These are phyloP conservation scores for Eucalyptus dawsonii DNA, from an alignment of 345 rosid species.

Conservation along the genomic window DNA sequence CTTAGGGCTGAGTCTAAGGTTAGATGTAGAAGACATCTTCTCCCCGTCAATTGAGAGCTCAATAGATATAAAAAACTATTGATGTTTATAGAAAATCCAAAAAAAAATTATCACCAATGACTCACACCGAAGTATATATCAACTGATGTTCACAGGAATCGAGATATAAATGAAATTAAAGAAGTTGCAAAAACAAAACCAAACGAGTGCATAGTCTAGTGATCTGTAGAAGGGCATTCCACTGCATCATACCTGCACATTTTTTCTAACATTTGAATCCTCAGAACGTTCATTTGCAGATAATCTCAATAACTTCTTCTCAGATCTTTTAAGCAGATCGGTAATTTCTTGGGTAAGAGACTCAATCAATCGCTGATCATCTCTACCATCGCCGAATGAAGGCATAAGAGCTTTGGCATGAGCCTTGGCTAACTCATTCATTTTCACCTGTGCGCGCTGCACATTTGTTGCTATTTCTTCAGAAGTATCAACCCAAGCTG, in stretches of 20 bases:
- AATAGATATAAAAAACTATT: background rate
- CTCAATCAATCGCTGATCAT: constrained; percentile 84
- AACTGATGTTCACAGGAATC: background rate
- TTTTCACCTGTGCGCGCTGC: constrained; percentile 60
- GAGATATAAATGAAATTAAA: background rate
- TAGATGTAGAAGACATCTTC: background rate
- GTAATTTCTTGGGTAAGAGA: constrained; percentile 81
- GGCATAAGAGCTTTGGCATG: constrained; percentile 98
- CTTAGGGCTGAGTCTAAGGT: background rate
- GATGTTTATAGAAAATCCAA: background rate
- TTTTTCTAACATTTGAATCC: constrained; percentile 90
- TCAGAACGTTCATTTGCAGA: constrained; percentile 69
- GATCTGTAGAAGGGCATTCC: background rate
- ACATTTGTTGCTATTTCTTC: constrained; percentile 81
- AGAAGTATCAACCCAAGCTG: constrained; percentile 94
- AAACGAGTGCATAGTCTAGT: background rate
- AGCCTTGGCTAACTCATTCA: constrained; percentile 77
- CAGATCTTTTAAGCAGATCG: constrained; percentile 62
- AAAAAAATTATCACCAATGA: background rate
- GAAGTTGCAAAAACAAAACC: background rate
- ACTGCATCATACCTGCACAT: constrained; percentile 60
- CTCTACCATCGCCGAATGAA: constrained; percentile 95
- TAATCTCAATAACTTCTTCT: constrained; percentile 66
- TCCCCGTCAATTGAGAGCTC: background rate
- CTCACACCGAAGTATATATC: background rate